Evolutionary conservation across 2,329 filamentous ascomycete species (phyloP).

Genomic region (Immersiporthe knoxdaviesiana): DNA sequence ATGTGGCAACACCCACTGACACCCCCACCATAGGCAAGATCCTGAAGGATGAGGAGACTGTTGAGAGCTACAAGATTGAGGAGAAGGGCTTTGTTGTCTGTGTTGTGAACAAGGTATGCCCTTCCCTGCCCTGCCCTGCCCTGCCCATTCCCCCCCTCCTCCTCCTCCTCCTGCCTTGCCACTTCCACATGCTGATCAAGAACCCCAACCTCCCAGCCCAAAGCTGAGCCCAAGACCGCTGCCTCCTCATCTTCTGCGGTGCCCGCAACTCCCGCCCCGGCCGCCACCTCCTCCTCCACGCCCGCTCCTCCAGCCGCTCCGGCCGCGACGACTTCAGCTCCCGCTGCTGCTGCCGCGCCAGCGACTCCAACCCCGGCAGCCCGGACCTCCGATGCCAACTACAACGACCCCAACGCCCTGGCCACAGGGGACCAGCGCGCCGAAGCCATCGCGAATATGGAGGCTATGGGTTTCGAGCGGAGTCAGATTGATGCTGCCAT

Average conservation of each 20-base stretch:
- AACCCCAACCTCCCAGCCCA: slow-evolving; percentile 61
- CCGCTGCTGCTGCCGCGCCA: slow-evolving; percentile 48
- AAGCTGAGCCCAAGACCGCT: slow-evolving; percentile 60
- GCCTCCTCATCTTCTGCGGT: slow-evolving; percentile 58
- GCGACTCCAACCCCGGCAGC: slow-evolving; percentile 59
- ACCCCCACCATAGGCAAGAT: slow-evolving; percentile 77
- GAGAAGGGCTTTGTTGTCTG: slow-evolving; percentile 99
- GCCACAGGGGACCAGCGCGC: slow-evolving; percentile 83
- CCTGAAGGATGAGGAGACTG: slow-evolving; percentile 93
- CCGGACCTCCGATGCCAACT: slow-evolving; percentile 45
- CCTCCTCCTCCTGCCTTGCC: slow-evolving; percentile 15
- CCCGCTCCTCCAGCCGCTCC: slow-evolving; percentile 55
- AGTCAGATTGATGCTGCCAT: slow-evolving; percentile 89
- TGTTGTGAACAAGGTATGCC: slow-evolving; percentile 89
- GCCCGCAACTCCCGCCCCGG: slow-evolving; percentile 64
- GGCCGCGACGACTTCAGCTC: slow-evolving; percentile 47
- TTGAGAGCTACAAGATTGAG: slow-evolving; percentile 97
- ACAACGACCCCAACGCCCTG: slow-evolving; percentile 78
- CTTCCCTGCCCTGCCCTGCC: slow-evolving; percentile 30
- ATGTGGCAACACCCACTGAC: slow-evolving; percentile 34
- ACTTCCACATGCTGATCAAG: slow-evolving; percentile 20
- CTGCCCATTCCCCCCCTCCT: not conserved
- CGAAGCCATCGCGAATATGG: slow-evolving; percentile 87
- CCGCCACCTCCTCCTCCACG: slow-evolving; percentile 47
- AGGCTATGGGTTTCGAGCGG: slow-evolving; percentile 93